Percentiles rank a stretch among this genome's conserved stretches.
Evolutionary conservation across 495 filamentous ascomycete species (phyloP).

Genomic region (Penicillium pancosmium): DNA sequence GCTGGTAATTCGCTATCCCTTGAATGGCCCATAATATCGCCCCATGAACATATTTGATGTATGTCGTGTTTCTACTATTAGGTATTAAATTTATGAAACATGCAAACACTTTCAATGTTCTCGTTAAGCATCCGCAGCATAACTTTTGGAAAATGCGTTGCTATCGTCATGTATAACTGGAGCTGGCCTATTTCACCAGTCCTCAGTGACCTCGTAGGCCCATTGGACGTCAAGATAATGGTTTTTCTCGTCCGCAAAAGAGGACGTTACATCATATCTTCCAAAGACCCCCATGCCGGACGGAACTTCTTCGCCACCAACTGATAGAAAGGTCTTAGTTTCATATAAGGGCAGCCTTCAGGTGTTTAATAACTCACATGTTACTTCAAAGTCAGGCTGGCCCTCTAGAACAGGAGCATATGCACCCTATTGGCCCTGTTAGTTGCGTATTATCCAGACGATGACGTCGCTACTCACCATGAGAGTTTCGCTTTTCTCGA

Average conservation of each 20-base stretch:
- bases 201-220: background rate
- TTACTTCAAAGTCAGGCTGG: background rate
- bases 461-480: background rate
- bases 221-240: background rate
- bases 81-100: too few species aligned
- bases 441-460: background rate
- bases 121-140: too few species aligned
- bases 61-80: too few species aligned
- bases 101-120: too few species aligned
- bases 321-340: background rate
- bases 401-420: slow-evolving; percentile 1
- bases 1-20: too few species aligned
- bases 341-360: background rate
- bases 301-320: background rate
- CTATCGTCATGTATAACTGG: background rate
- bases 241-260: background rate
- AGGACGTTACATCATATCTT: background rate
- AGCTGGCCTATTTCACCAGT: background rate
- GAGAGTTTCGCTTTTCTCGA: slow-evolving; percentile 7
- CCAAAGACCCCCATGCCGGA: slow-evolving; percentile 2
- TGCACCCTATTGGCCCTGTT: background rate
- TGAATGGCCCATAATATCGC: too few species aligned
- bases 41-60: too few species aligned
- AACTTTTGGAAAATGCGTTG: too few species aligned
- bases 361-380: background rate